Evolutionary conservation across 2,329 filamentous ascomycete genomes (phyloP).

Genomic region (Calonectria pauciramosa): DNA sequence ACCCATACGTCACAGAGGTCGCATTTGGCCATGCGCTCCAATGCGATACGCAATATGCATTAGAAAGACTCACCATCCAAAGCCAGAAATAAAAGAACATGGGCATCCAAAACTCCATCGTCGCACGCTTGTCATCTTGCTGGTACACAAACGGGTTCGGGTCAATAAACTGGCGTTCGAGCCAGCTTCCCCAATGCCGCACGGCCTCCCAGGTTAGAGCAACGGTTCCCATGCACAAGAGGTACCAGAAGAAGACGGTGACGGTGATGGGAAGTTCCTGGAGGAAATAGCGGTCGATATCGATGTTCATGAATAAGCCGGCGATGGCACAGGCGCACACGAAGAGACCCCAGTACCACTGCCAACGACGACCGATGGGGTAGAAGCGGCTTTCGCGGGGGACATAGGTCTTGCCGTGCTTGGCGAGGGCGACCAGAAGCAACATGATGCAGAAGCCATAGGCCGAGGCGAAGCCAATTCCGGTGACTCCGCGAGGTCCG

Average conservation of each 20-base stretch:
- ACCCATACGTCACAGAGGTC: neutral
- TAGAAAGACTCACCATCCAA: constrained; percentile 68
- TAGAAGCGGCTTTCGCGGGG: constrained; percentile 76
- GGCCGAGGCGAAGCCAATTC: constrained; percentile 72
- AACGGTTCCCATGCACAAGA: constrained; percentile 75
- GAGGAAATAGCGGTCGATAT: constrained; percentile 82
- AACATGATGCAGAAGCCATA: constrained; percentile 75
- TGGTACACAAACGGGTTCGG: constrained; percentile 74
- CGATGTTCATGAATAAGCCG: constrained; percentile 78
- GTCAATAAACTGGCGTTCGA: constrained; percentile 80
- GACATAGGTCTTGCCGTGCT: constrained; percentile 74
- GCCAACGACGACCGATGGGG: constrained; percentile 79
- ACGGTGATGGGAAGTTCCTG: constrained; percentile 78
- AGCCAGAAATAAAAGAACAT: constrained; percentile 80
- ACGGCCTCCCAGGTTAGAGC: constrained; percentile 82
- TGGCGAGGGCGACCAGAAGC: constrained; percentile 73
- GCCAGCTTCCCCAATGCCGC: constrained; percentile 85
- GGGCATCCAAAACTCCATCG: constrained; percentile 77
- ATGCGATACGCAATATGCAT: neutral
- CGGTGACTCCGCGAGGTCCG: constrained; percentile 68
- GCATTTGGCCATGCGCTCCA: neutral
- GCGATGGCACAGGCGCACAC: constrained; percentile 74
- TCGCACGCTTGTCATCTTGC: constrained; percentile 71
- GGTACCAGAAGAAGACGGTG: constrained; percentile 80
- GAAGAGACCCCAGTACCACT: constrained; percentile 83